Conservation (phyloP, 208 protist genomes). For the Leishmania tarentolae region DNA sequence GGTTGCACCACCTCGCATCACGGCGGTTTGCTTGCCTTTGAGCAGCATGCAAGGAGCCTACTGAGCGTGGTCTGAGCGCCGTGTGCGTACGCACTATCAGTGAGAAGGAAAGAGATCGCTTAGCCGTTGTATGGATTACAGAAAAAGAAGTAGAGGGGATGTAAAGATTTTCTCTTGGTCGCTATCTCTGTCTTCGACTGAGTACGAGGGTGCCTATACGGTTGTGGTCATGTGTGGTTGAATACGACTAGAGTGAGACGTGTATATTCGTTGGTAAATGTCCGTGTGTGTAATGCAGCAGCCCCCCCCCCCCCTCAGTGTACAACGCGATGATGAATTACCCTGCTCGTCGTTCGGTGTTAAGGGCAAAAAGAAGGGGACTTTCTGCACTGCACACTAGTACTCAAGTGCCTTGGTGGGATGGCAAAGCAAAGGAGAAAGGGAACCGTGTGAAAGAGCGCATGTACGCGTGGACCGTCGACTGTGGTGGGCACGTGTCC, state of each 20-base stretch:
- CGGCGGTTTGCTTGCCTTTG: slow-evolving; percentile 55
- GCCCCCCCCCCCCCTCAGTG: no score
- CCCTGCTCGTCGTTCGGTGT: not conserved
- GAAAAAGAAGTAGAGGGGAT: not conserved
- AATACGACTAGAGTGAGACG: not conserved
- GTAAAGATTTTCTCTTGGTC: not conserved
- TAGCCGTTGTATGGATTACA: not conserved
- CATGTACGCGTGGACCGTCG: not conserved
- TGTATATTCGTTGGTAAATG: not conserved
- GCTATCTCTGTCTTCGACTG: not conserved
- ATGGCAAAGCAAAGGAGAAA: not conserved
- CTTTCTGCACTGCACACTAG: not conserved
- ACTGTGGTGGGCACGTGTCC: not conserved
- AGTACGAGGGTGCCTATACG: not conserved
- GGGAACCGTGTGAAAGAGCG: not conserved
- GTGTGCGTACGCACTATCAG: not conserved
- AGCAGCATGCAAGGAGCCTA: slow-evolving; percentile 3
- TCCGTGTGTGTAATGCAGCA: not conserved
- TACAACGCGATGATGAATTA: not conserved
- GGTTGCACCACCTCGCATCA: slow-evolving; percentile 67
- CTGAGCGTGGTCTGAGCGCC: not conserved
- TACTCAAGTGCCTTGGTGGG: not conserved
- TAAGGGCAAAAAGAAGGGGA: not conserved
- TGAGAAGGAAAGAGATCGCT: not conserved
- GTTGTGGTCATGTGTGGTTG: not conserved